Base-by-base conservation (phyloP, 305 asterid species). In the Withania somnifera region DNA sequence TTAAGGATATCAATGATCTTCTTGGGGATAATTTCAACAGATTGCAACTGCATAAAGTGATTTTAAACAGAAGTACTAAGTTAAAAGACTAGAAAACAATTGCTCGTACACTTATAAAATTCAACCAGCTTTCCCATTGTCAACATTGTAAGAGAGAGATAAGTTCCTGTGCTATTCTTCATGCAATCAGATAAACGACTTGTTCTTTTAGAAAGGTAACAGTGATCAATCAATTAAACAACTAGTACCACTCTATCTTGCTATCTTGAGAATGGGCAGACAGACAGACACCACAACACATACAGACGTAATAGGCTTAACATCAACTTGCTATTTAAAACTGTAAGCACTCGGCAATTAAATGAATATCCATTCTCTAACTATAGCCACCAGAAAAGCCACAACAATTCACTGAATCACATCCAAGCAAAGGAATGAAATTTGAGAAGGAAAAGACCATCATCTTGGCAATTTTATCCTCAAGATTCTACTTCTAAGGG, bases 11-110 rank as follows among this genome's bases (percentile, higher is more conserved):
- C 92, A 81, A 96, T 4, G 19, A 90, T 90, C 92, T 91, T 96
- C 95, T 85, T 92, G 71, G 98, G 95, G 85, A 96, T 91, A 83
- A 88, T 83, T 80, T 88, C 91, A 80, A 94, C 89, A 77, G 90
- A 84, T 86, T 94, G 99, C 86, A 94, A 84, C 91, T 88, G 82
- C 56, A 78, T 60, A 82, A 50, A 47, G 3, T 24, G 76, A 73
- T 24, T 80, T 69, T 32, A 56, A 85, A 79, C 82, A 40, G 26
- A 71, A 81, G 71, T 77, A 54, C 11, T 32, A 66, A 75, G 71
- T 7, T 53, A 57, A 32, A 58, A 77, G 51, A 53, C 47, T 19
- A 42, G 75, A 45, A 20, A 53, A 53, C 22, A 45, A 57, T 75
- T 75, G 42, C 61, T 50, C 26, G 26, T 26, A 50, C 80, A 24